Conservation (phyloP, 495 filamentous ascomycete genomes). For the Aspergillus incahuasiensis region DNA sequence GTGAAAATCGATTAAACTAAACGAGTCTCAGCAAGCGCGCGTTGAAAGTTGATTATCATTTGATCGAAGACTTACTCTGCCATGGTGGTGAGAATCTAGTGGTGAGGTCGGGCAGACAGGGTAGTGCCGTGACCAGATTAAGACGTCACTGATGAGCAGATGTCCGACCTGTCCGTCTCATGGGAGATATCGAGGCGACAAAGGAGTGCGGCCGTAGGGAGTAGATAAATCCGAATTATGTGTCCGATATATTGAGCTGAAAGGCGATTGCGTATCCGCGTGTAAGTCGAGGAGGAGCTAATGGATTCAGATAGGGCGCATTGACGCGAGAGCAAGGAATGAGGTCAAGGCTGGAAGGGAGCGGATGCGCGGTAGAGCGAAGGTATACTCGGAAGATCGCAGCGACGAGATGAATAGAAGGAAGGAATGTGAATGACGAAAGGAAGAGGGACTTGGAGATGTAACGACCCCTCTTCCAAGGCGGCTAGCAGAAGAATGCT, state of each 20-base stretch:
- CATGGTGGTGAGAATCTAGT: constrained; percentile 30
- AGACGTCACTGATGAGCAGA: constrained; percentile 17
- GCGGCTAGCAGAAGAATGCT: constrained; percentile 1
- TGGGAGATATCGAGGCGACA: neutral
- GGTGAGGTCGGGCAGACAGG: neutral
- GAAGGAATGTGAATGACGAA: constrained; percentile 15
- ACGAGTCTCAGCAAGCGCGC: constrained; percentile 5
- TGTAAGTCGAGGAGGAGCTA: constrained; percentile 16
- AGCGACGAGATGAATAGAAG: constrained; percentile 2
- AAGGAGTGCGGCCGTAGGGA: neutral
- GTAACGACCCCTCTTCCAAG: constrained; percentile 13
- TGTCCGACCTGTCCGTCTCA: constrained; percentile 11
- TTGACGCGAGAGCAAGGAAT: constrained; percentile 14
- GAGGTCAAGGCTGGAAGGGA: constrained; percentile 6
- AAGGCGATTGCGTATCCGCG: constrained; percentile 17
- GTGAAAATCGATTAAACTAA: constrained; percentile 44
- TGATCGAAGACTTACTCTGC: constrained; percentile 38
- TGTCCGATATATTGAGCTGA: neutral
- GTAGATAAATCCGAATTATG: neutral
- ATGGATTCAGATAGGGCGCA: constrained; percentile 15
- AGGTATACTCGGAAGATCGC: constrained; percentile 1
- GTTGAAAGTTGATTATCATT: neutral
- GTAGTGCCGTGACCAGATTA: constrained; percentile 10
- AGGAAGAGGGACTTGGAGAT: constrained; percentile 1
- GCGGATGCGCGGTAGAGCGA: constrained; percentile 6